Conservation (phyloP, 768 basidiomycete species). For the Calvatia gigantea region DNA sequence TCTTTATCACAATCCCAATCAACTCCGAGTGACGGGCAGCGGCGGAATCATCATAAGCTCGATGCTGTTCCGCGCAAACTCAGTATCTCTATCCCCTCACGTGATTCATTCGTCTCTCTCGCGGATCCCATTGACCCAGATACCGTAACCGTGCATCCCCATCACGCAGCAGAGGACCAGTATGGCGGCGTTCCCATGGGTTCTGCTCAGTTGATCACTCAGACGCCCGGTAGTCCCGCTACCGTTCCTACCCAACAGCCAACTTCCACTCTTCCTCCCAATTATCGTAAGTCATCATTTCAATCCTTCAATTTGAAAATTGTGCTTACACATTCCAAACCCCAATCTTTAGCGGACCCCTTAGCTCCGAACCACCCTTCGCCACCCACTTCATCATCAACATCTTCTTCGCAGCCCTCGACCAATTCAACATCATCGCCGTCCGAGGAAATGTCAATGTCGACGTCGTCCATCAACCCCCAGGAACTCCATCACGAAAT, state of each 20-base stretch:
- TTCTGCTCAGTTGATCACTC: background rate
- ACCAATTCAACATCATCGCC: background rate
- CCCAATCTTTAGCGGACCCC: no score
- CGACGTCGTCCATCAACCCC: no score
- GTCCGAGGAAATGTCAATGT: slow-evolving; percentile 2
- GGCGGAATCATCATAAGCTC: slow-evolving; percentile 12
- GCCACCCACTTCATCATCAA: no score
- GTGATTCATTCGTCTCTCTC: slow-evolving; percentile 18
- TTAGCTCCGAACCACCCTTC: no score
- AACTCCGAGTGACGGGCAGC: slow-evolving; percentile 14
- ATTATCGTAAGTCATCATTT: no score
- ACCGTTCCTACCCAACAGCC: no score
- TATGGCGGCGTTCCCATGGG: slow-evolving; percentile 8
- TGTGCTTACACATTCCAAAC: no score
- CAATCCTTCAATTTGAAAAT: no score
- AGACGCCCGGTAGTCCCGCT: background rate
- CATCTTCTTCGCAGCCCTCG: background rate
- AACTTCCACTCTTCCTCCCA: no score
- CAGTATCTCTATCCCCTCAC: slow-evolving; percentile 9
- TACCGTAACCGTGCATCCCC: background rate
- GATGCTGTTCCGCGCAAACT: slow-evolving; percentile 3
- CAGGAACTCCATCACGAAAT: slow-evolving; percentile 6
- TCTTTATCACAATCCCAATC: background rate
- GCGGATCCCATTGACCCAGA: slow-evolving; percentile 30
- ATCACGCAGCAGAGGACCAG: slow-evolving; percentile 4